Evolutionary conservation across 164 flowering plant species (phyloP), one percentile per base, ranked within the genome.

Genomic region (Berberis thunbergii): DNA sequence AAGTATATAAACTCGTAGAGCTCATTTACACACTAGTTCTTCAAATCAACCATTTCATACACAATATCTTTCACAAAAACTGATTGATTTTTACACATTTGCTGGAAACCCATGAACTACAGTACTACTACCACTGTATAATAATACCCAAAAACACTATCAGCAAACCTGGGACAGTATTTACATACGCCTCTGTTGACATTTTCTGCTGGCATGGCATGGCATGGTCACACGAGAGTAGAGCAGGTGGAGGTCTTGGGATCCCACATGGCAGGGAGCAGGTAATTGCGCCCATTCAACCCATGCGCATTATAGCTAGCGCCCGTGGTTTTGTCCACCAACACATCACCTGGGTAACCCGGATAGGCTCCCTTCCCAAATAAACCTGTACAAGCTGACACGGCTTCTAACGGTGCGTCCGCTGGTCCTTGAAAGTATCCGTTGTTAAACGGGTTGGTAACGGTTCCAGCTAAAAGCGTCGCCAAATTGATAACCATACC

Each of bases 221-320:
- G 26, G 26, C 26, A 26, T 26, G 26, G 26, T 53, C 57, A 63
- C 65, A 67, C 64, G 8, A 63, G 60, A 5, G 75, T 65, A 12
- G 67, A 66, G 43, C 78, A 75, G 11, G 64, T 49, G 3, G 68
- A 68, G 0, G 70, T 75, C 1, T 62, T 7, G 7, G 71, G 75
- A 49, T 75, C 72, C 63, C 67, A 65, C 65, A 75, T 43, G 4
- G 78, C 78, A 5, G 78, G 78, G 4, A 75, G 57, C 50, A 75
- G 59, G 49, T 72, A 75, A 41, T 60, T 72, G 9, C 78, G 50
- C 13, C 73, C 75, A 43, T 72, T 66, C 39, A 42, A 62, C 0
- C 78, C 78, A 5, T 49, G 48, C 10, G 78, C 78, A 63, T 75
- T 75, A 60, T 72, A 75, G 73, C 78, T 75, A 2, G 70, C 75